Evolutionary conservation across 257 asterid species (phyloP), one percentile per base, ranked within the genome.

Genomic region (Penstemon eatonii): DNA sequence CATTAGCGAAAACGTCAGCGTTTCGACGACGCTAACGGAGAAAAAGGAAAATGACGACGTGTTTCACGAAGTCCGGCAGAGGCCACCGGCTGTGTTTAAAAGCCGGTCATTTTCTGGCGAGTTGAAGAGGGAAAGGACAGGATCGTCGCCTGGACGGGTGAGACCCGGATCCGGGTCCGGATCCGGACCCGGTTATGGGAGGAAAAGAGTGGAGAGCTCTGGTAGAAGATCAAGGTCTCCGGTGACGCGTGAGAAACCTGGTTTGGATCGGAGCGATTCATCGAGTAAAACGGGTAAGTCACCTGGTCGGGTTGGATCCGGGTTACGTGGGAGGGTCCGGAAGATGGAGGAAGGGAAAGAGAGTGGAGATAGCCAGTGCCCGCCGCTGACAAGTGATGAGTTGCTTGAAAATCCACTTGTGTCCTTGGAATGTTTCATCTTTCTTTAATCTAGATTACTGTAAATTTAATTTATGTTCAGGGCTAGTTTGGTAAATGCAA

Each of bases 191-290:
- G 33, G 33, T 25, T 25, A 25, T 25, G 33, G 33, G 33, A 25
- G 33, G 33, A 25, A 25, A 25, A 25, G 33, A 25, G 33, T 1
- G 33, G 33, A 25, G 33, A 25, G 33, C 33, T 25, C 1, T n/a
- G 85, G 85, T 25, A 70, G 95, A 58, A 74, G 96, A 69, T 89
- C 95, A 3, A 74, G 81, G 63, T 92, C 98, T 0, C 96, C 96
- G 59, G 91, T 66, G 65, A 74, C 63, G 47, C 83, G 86, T 2
- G 12, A 25, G 33, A 25, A 25, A 25, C 33, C 33, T 1, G 1
- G 33, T 25, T 25, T 25, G 33, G 33, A 0, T 25, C 33, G 33
- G 33, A 25, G 81, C 68, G 57, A 76, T 38, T 13, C 59, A 73
- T 11, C 40, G 51, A 19, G 40, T 81, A 76, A 7, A 42, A 13